Evolutionary conservation across 768 basidiomycete genomes (phyloP).

Genomic region (Lactarius vividus): DNA sequence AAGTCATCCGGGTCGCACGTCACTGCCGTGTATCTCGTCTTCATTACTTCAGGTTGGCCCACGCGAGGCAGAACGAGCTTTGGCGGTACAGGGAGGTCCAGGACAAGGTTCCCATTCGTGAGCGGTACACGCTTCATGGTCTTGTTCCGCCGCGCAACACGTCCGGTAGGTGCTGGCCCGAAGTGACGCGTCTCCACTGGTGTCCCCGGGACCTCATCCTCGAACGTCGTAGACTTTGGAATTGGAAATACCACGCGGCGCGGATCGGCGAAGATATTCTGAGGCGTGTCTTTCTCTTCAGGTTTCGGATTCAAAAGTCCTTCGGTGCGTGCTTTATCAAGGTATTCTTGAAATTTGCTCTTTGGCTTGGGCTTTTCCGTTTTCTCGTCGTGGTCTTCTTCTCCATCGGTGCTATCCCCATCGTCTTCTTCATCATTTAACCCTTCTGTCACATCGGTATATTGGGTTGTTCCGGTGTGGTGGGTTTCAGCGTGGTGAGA

Average conservation of each 20-base stretch:
- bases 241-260: conserved; percentile 15
- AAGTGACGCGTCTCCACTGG: conserved; percentile 75
- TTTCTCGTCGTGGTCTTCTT: conserved; percentile 29
- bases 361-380: conserved; percentile 15
- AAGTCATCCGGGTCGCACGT: conserved; percentile 96
- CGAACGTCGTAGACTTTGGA: conserved; percentile 37
- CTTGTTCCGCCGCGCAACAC: conserved; percentile 70
- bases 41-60: conserved; percentile 69
- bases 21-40: conserved; percentile 80
- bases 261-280: conserved; percentile 26
- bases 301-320: conserved; percentile 38
- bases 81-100: conserved; percentile 81
- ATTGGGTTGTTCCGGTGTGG: conserved; percentile 8
- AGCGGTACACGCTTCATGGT: conserved; percentile 77
- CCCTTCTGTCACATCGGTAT: conserved; percentile 8
- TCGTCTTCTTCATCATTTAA: conserved; percentile 32
- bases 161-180: conserved; percentile 81
- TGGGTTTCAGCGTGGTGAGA: conserved; percentile 15
- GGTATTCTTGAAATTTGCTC: conserved; percentile 21
- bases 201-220: conserved; percentile 40
- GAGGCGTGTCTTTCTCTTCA: conserved; percentile 27
- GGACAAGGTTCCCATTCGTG: conserved; percentile 85
- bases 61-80: conserved; percentile 73
- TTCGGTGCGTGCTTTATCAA: conserved; percentile 11
- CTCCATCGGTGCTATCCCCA: conserved; percentile 34